phyloP scores from a whole-genome alignment of 805 yeast species.

The Teunomyces lycoperdinae region DNA sequence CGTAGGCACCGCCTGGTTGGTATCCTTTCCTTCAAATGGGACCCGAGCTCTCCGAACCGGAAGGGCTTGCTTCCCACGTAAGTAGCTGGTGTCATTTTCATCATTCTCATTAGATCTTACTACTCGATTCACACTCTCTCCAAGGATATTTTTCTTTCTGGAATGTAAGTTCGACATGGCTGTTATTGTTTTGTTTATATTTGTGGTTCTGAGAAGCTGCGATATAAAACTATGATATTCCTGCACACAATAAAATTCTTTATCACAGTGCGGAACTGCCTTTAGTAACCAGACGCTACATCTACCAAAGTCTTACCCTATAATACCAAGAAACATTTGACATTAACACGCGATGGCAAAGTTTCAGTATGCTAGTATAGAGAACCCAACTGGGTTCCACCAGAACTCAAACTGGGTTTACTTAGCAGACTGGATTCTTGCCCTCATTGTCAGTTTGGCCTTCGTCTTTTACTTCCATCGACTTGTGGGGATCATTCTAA shows the following conservation, averaged over 20 bases:
- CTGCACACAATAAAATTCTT: not conserved
- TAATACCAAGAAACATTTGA: not conserved
- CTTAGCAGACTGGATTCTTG: conserved; percentile 76
- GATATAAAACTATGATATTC: not conserved
- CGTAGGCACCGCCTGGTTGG: conserved; percentile 24
- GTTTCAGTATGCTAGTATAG: not conserved
- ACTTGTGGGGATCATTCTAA: conserved; percentile 57
- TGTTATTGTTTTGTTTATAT: conserved; percentile 8
- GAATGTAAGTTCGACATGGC: conserved; percentile 1
- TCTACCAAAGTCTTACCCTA: not conserved
- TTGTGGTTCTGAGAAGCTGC: conserved; percentile 1
- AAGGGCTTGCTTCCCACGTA: not conserved
- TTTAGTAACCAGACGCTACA: not conserved
- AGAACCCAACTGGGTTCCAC: not conserved
- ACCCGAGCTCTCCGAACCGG: conserved; percentile 15
- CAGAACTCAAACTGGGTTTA: conserved; percentile 53
- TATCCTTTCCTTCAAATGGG: conserved; percentile 42
- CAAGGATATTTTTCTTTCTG: conserved; percentile 1
- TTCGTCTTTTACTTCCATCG: conserved; percentile 77
- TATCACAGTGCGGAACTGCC: not conserved
- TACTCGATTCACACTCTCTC: not conserved
- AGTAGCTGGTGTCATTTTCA: conserved; percentile 2
- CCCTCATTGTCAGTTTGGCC: conserved; percentile 58
- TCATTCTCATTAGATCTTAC: conserved; percentile 1
- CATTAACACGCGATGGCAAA: not conserved